Evolutionary conservation across 176 grass and related monocot genomes (phyloP), one percentile per base, ranked within the genome.

Genomic region (Hyparrhenia diplandra): DNA sequence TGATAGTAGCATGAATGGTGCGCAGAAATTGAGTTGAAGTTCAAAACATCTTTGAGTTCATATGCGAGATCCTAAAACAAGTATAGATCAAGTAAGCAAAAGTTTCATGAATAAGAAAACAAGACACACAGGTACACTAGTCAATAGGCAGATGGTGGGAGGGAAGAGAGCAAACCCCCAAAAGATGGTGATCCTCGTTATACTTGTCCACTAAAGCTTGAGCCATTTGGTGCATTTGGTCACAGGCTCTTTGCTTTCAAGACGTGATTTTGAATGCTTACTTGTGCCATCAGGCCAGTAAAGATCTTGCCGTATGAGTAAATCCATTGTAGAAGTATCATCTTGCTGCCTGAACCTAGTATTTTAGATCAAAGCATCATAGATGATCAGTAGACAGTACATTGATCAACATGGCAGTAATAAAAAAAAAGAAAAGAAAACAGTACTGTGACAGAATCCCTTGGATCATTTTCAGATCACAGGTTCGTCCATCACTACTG

Each of bases 11-110:
- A 64, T 1, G 16, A 16, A 4, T 0, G 12, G 4, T 55, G 7
- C 75, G 73, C 75, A 39, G 0, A 12, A 40, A 85, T 18, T 41
- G 13, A 8, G 10, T 41, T 18, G 42, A 10, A 65, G 17, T 29
- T 34, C 75, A 85, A 27, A 64, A 79, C 57, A 40, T 85, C 75
- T 64, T 64, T 73, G 23, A 85, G 67, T 63, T 73, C 67, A 64
- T 54, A 72, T 24, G 67, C 36, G 2, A 32, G 16, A 81, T 81
- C 79, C 79, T 81, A 11, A 71, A 40, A 81, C 6, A 71, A 71
- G 25, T 0, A 61, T 61, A 18, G 18, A 45, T 24, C 5, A 32
- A 18, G 69, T 55, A 34, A 67, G 21, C 20, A 11, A 39, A 30
- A 8, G 40, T 65, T 49, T 12, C 10, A 78, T 23, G 0, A 66